phyloP scores from a whole-genome alignment of 352 stramenopile genomes.

The Phytophthora europaea region DNA sequence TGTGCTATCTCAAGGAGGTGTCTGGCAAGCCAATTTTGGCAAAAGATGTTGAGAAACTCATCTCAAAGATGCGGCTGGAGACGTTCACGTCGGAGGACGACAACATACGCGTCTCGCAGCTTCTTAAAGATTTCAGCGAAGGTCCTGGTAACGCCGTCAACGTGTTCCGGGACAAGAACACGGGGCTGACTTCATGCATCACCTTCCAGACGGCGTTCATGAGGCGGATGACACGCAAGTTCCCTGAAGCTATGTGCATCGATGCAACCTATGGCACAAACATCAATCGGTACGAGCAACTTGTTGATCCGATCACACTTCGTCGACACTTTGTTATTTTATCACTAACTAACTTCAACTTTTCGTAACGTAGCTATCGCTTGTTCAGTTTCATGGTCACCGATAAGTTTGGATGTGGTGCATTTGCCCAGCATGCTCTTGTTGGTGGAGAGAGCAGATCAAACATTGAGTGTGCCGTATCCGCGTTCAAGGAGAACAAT shows the following conservation, averaged over 20 bases:
- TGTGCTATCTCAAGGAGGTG: slow-evolving; percentile 15
- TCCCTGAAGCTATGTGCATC: slow-evolving; percentile 19
- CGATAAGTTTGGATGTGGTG: slow-evolving; percentile 19
- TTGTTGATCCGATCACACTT: neutral
- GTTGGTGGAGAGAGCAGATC: slow-evolving; percentile 6
- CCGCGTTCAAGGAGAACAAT: slow-evolving; percentile 19
- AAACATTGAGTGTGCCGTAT: slow-evolving; percentile 12
- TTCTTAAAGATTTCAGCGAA: slow-evolving; percentile 19
- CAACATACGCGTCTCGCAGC: slow-evolving; percentile 7
- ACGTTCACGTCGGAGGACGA: slow-evolving; percentile 12
- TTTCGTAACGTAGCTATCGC: slow-evolving; percentile 17
- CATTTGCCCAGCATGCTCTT: slow-evolving; percentile 11
- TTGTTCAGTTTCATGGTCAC: slow-evolving; percentile 27
- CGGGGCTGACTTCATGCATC: slow-evolving; percentile 7
- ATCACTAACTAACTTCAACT: slow-evolving; percentile 13
- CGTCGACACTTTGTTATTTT: neutral
- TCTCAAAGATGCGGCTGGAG: slow-evolving; percentile 5
- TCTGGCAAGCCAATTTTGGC: slow-evolving; percentile 15
- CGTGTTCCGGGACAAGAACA: slow-evolving; percentile 1
- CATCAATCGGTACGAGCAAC: slow-evolving; percentile 19
- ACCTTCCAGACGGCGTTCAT: slow-evolving; percentile 19
- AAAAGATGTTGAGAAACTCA: slow-evolving; percentile 27
- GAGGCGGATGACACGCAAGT: slow-evolving; percentile 11
- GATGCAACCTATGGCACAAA: slow-evolving; percentile 25
- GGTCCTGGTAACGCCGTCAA: slow-evolving; percentile 18